Conservation (phyloP, 441 rosid genomes). For the Populus hybrid region DNA sequence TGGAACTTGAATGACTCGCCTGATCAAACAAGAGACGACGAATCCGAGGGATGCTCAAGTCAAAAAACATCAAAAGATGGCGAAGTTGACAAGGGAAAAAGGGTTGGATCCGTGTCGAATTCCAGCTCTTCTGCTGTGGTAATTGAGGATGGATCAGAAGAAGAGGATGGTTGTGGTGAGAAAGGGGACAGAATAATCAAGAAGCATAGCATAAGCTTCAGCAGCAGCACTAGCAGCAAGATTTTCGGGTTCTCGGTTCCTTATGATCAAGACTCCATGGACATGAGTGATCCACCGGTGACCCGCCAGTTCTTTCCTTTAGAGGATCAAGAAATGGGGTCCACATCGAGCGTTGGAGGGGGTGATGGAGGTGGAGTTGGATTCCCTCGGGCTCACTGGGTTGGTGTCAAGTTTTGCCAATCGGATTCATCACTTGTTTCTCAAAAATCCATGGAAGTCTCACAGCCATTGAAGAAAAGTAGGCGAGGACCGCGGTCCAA, state of each 20-base stretch:
- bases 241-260: conserved; percentile 51
- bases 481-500: conserved; percentile 93
- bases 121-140: conserved; percentile 83
- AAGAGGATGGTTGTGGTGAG: conserved; percentile 40
- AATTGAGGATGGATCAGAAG: conserved; percentile 81
- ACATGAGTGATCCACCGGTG: conserved; percentile 35
- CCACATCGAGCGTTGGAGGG: conserved; percentile 10
- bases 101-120: conserved; percentile 82
- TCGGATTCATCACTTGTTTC: conserved; percentile 45
- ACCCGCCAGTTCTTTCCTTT: conserved; percentile 70
- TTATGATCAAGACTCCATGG: conserved; percentile 24
- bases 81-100: conserved; percentile 63
- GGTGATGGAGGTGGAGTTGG: conserved; percentile 1
- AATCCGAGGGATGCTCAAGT: conserved; percentile 67
- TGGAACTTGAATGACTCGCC: conserved; percentile 94
- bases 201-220: conserved; percentile 23
- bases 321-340: conserved; percentile 41
- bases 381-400: conserved; percentile 71
- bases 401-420: conserved; percentile 80
- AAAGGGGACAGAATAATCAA: conserved; percentile 18
- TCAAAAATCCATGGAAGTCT: conserved; percentile 41
- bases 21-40: conserved; percentile 47
- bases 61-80: conserved; percentile 43
- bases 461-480: conserved; percentile 84
- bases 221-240: conserved; percentile 29